A percentile compares a stretch with the other conserved stretches of the same genome.
Evolutionary conservation across 495 filamentous ascomycete genomes (phyloP).

Genomic region (Aspergillus sparsus): DNA sequence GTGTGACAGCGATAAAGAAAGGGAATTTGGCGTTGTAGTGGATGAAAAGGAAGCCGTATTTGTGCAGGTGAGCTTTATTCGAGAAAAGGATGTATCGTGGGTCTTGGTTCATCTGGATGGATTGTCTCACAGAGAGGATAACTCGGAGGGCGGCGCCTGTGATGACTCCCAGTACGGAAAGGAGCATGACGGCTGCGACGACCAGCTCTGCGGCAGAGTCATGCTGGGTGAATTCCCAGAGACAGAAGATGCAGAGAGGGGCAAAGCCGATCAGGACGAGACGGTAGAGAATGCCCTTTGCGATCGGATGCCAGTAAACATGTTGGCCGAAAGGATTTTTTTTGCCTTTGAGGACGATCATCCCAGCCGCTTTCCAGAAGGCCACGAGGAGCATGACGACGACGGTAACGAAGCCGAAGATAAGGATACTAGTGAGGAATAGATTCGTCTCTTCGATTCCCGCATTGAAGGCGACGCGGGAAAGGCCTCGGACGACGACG

Average conservation of each 20-base stretch:
- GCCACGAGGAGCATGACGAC: conserved; percentile 68
- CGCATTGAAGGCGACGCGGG: conserved; percentile 83
- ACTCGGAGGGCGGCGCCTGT: conserved; percentile 88
- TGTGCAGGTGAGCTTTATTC: conserved; percentile 84
- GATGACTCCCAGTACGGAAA: conserved; percentile 73
- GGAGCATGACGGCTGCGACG: conserved; percentile 85
- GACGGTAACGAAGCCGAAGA: conserved; percentile 80
- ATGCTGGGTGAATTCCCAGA: conserved; percentile 87
- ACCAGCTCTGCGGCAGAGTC: conserved; percentile 88
- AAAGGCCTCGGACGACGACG: conserved; percentile 73
- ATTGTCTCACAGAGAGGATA: conserved; percentile 79
- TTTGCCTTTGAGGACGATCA: conserved; percentile 64
- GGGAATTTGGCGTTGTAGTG: conserved; percentile 94
- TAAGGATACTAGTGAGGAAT: conserved; percentile 86
- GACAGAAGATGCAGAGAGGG: conserved; percentile 83
- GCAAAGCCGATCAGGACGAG: conserved; percentile 87
- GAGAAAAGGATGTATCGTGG: conserved; percentile 96
- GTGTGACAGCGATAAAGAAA: conserved; percentile 87
- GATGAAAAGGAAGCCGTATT: conserved; percentile 97
- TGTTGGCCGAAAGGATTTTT: conserved; percentile 53
- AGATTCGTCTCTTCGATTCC: conserved; percentile 88
- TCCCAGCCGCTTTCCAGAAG: conserved; percentile 74
- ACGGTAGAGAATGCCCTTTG: conserved; percentile 90
- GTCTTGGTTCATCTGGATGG: conserved; percentile 86
- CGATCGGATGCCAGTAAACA: conserved; percentile 69